Base-by-base conservation (phyloP, 2,329 filamentous ascomycete genomes). In the Epicoccum sorghinum region DNA sequence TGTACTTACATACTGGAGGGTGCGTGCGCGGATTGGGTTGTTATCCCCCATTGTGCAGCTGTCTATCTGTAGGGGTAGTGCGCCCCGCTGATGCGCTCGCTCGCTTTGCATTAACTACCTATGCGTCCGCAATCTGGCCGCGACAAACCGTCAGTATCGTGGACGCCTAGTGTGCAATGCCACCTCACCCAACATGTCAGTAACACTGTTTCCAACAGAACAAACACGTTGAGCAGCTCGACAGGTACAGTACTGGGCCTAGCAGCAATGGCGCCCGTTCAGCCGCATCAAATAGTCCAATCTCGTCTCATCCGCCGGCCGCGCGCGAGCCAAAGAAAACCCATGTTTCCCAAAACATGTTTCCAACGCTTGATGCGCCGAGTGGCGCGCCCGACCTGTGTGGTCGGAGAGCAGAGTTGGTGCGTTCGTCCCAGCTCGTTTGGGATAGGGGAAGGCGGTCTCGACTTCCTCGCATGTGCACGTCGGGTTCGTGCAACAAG, bases 361-460 rank as follows among this genome's bases (percentile, higher is more conserved):
- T 49, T 42, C 14, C 36, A 22, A 45, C 52, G 52, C 52, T 40
- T 30, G 51, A 45, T 50, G 46, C 41, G 46, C 46, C 41, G 40
- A 24, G 51, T 54, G 51, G 51, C 51, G 51, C 50, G 43, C 37
- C 13, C 38, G 51, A 18, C 18, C 35, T 23, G 45, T 36, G 51
- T 50, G 52, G 52, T 50, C 46, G 52, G 46, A 50, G 47, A 55
- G 52, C 50, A 18, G 3, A 18, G 6, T 55, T 46, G 40, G 52
- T 41, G 45, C 29, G 52, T 35, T 42, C 13, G 6, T 33, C 22
- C 14, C 24, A 13, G 40, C 52, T 36, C 36, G 35, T 41, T 55
- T 41, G 52, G 52, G 52, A 55, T 45, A 55, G 52, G 52, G 50
- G 52, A 47, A 55, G 37, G 47, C 18, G 18, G 52, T 55, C 52